phyloP scores from a whole-genome alignment of 495 filamentous ascomycete species.

The Cetradonia linearis region DNA sequence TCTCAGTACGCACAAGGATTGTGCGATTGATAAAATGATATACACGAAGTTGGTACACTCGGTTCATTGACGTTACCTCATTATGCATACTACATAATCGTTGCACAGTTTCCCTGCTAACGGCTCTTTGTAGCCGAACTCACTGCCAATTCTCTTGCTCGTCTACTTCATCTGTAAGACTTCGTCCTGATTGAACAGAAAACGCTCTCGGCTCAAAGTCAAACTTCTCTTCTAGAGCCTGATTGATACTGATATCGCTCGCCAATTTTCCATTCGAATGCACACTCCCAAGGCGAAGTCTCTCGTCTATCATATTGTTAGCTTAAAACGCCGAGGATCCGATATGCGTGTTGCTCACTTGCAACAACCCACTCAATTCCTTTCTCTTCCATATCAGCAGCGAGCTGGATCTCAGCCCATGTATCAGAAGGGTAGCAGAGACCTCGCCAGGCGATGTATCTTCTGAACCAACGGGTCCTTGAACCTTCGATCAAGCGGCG shows the following conservation, averaged over 20 bases:
- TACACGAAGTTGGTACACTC: not conserved
- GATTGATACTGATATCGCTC: conserved; percentile 1
- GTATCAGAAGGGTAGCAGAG: conserved; percentile 14
- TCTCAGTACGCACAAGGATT: too few relatives aligned
- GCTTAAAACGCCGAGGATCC: not conserved
- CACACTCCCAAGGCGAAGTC: conserved; percentile 12
- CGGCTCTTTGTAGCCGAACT: too few relatives aligned
- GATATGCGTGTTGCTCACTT: conserved; percentile 6
- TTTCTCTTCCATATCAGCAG: conserved; percentile 20
- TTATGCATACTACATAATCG: not conserved
- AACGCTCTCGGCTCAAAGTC: not conserved
- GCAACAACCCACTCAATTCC: conserved; percentile 19
- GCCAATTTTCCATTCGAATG: conserved; percentile 15
- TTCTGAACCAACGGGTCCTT: conserved; percentile 19
- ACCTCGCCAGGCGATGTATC: conserved; percentile 13
- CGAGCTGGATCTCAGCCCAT: conserved; percentile 20
- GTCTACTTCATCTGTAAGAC: too few relatives aligned
- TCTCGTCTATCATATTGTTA: conserved; percentile 14
- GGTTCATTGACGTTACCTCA: not conserved
- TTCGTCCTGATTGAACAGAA: not conserved
- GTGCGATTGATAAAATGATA: too few relatives aligned
- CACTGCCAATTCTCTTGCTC: too few relatives aligned
- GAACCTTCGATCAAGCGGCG: conserved; percentile 17
- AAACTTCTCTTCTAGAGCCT: conserved; percentile 17
- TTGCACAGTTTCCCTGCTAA: not conserved